Base-by-base conservation (phyloP, 139 green algal species). In the Marvania coccoides region DNA sequence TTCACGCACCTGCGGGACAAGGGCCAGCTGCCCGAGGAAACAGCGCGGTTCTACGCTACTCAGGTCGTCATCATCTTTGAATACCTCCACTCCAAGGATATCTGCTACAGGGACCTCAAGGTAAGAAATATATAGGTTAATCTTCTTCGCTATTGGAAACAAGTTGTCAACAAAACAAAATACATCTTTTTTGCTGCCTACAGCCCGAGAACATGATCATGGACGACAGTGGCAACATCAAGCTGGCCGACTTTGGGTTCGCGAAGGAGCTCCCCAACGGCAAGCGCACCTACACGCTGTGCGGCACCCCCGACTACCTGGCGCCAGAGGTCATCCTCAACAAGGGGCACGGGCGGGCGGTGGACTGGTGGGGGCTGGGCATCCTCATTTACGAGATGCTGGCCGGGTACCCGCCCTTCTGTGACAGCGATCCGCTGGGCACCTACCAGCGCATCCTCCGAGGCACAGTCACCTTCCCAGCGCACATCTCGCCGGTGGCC, bases 321-420 rank as follows among this genome's bases (percentile, higher is more conserved):
- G 86, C 87, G 8, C 87, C 86, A 23, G 87, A 94, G 66, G 76
- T 95, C 61, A 84, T 95, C 40, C 61, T 81, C 0, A 83, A 86
- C 55, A 77, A 85, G 75, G 83, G 85, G 5, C 83, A 92, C 67
- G 78, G 71, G 33, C 69, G 69, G 40, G 61, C 69, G 9, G 88
- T 94, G 13, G 90, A 96, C 81, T 88, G 83, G 65, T 96, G 90
- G 90, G 80, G 85, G 1, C 83, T 94, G 40, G 90, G 88, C 36
- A 82, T 95, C n/a, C 68, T 96, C 5, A 63, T 88, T 1, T 96
- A 87, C 47, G 88, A 95, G 74, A 82, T 95, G 69, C 63, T 95
- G 24, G 77, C 85, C 13, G 88, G 87, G 48, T 89, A 80, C 69
- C 82, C 87, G 7, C 87, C 87, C 6, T 94, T 93, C 51, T 89